These are phyloP conservation scores for Crithidia bombi DNA, from an alignment of 208 protist genomes.

Conservation along the genomic window DNA sequence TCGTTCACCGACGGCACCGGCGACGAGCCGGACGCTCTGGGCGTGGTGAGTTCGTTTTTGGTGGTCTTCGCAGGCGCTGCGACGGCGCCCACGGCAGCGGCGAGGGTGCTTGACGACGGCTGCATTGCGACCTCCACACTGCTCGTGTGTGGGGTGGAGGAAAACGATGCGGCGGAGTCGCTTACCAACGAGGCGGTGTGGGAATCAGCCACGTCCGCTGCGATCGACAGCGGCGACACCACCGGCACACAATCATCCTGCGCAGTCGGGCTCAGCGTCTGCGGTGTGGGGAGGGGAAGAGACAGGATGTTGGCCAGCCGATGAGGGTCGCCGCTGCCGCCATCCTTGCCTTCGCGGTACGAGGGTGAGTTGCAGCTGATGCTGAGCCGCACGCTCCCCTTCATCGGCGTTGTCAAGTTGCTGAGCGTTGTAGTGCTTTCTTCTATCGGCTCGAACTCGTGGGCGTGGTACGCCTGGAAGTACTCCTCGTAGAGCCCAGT, in stretches of 20 bases:
- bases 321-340: conserved; percentile 1
- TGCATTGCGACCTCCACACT: neutral
- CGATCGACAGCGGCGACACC: conserved; percentile 18
- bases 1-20: neutral
- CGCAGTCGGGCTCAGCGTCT: neutral
- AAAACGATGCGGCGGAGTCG: conserved; percentile 3
- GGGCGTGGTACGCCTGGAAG: conserved; percentile 26
- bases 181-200: conserved; percentile 6
- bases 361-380: neutral
- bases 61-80: neutral
- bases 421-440: conserved; percentile 18
- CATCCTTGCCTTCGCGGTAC: neutral
- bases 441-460: conserved; percentile 34
- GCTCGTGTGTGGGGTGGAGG: neutral
- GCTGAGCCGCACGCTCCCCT: conserved; percentile 9
- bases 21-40: neutral
- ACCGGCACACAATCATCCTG: neutral
- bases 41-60: neutral
- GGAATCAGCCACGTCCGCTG: neutral
- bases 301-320: conserved; percentile 6
- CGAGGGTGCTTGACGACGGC: neutral
- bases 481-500: conserved; percentile 45
- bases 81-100: neutral
- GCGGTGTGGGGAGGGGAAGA: conserved; percentile 9
- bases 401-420: conserved; percentile 8